Evolutionary conservation across 306 rosid species (phyloP).

Genomic region (Trichosanthes cucumerina): DNA sequence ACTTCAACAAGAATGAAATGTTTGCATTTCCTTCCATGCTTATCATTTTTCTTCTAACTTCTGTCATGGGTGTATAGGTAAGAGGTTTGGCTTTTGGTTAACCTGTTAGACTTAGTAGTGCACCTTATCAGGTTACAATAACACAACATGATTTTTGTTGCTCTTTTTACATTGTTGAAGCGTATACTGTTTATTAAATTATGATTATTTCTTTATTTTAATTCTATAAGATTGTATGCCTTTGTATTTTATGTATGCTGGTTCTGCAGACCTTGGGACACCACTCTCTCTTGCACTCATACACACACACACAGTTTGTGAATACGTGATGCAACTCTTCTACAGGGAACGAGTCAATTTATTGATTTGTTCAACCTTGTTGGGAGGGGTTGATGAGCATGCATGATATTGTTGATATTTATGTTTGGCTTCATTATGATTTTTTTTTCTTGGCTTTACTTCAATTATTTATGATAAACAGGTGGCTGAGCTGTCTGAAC

Average conservation of each 20-base stretch:
- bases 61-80: constrained; percentile 29
- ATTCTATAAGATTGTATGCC: background rate
- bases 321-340: background rate
- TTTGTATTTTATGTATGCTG: background rate
- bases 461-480: constrained; percentile 16
- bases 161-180: background rate
- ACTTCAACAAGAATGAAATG: background rate
- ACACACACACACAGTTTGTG: background rate
- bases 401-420: background rate
- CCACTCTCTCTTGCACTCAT: background rate
- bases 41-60: constrained; percentile 7
- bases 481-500: constrained; percentile 93
- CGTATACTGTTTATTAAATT: background rate
- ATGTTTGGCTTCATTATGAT: background rate
- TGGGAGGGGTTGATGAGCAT: background rate
- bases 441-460: background rate
- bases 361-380: background rate
- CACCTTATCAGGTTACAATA: constrained; percentile 18
- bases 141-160: background rate
- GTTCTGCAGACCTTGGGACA: background rate
- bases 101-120: constrained; percentile 19
- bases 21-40: background rate
- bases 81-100: constrained; percentile 27
- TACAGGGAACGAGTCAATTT: background rate
- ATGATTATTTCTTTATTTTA: background rate